A percentile compares a stretch with the other conserved stretches of the same genome.
These are phyloP conservation scores for Exophiala alcalophila DNA, from an alignment of 2,329 filamentous ascomycete species.

Conservation along the genomic window DNA sequence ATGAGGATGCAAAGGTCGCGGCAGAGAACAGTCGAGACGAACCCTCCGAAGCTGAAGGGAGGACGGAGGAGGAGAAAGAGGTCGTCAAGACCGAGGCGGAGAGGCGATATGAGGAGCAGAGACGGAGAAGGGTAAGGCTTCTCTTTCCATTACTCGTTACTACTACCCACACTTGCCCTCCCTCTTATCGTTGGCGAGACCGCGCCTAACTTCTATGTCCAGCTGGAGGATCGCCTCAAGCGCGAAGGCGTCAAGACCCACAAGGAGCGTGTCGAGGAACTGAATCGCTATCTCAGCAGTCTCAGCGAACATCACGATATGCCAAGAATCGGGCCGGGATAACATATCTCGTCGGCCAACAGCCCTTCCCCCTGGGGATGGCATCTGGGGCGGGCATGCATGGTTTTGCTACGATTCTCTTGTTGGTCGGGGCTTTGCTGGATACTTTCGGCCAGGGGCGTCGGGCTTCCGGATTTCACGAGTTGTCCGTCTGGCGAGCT, in stretches of 20 bases:
- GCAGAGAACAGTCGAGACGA: constrained; percentile 25
- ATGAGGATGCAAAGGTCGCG: constrained; percentile 30
- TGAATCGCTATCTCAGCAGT: constrained; percentile 88
- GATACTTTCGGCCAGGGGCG: too few relatives aligned
- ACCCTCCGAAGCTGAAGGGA: constrained; percentile 19
- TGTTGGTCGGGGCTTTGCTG: too few relatives aligned
- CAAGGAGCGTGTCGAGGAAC: constrained; percentile 91
- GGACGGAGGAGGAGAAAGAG: constrained; percentile 33
- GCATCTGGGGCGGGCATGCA: too few relatives aligned
- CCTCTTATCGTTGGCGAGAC: constrained; percentile 16
- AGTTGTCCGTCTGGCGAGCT: too few relatives aligned
- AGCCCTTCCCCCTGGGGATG: too few relatives aligned
- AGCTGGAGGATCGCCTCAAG: constrained; percentile 79
- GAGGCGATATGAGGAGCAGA: constrained; percentile 72
- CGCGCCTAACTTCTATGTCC: constrained; percentile 9
- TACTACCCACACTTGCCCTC: neutral
- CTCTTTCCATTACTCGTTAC: neutral
- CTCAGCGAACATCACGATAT: constrained; percentile 98
- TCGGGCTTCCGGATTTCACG: too few relatives aligned
- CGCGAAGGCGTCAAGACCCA: constrained; percentile 91
- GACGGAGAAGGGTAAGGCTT: constrained; percentile 69
- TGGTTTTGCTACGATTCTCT: too few relatives aligned
- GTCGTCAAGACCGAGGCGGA: constrained; percentile 81
- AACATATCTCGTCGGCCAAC: too few relatives aligned
- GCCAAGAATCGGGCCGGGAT: constrained; percentile 40